Evolutionary conservation across 2,329 filamentous ascomycete species (phyloP).

Genomic region (Monosporascus sp.): DNA sequence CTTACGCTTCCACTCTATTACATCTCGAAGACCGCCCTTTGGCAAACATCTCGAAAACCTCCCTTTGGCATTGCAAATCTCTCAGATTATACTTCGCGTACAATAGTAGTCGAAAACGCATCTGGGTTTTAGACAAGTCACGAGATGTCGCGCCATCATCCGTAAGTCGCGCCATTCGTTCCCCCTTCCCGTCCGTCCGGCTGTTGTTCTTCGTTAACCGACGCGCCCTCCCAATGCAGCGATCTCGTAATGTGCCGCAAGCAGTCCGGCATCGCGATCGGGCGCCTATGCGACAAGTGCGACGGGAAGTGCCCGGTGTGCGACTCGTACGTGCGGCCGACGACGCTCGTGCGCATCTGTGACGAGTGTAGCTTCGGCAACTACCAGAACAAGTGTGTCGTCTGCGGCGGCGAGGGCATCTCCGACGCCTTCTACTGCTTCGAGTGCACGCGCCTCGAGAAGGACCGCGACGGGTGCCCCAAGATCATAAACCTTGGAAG

Average conservation of each 20-base stretch:
- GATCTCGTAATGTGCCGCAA: conserved; percentile 99
- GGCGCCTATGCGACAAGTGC: conserved; percentile 98
- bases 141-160: conserved; percentile 27
- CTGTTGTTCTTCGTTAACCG: conserved; percentile 14
- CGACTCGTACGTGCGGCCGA: conserved; percentile 97
- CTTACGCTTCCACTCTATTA: not conserved
- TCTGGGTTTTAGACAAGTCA: too few relatives aligned
- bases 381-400: conserved; percentile 99
- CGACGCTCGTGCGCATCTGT: conserved; percentile 95
- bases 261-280: conserved; percentile 94
- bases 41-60: not conserved
- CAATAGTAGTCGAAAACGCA: too few relatives aligned
- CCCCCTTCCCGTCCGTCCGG: conserved; percentile 4
- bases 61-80: not conserved
- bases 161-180: conserved; percentile 26
- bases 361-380: conserved; percentile 99
- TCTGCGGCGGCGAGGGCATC: conserved; percentile 96
- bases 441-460: conserved; percentile 93
- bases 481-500: conserved; percentile 99
- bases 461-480: conserved; percentile 93
- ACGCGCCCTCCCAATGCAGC: conserved; percentile 35
- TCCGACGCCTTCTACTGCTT: conserved; percentile 99
- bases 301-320: conserved; percentile 99
- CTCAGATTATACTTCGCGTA: too few relatives aligned
- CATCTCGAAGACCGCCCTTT: not conserved